These are phyloP conservation scores for Globisporangium heterothallicum DNA, from an alignment of 352 stramenopile species.

Conservation along the genomic window DNA sequence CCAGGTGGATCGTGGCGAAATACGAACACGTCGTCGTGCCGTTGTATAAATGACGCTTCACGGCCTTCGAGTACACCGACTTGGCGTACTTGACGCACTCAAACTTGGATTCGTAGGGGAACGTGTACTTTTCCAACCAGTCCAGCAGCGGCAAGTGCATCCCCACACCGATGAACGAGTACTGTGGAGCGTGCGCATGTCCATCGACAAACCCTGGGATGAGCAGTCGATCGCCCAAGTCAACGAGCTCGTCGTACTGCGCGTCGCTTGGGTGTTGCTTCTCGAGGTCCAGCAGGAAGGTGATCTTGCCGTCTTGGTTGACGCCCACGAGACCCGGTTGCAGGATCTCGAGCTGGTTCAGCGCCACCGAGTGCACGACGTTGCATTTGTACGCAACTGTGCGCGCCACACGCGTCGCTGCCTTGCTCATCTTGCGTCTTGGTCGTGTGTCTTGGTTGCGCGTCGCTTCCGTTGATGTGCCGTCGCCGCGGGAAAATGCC, in stretches of 20 bases:
- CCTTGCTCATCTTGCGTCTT: conserved; percentile 6
- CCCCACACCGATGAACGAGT: conserved; percentile 90
- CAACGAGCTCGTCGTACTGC: conserved; percentile 50
- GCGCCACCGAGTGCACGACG: conserved; percentile 63
- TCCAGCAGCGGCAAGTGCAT: conserved; percentile 91
- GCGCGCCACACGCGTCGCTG: conserved; percentile 6
- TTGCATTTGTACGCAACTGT: conserved; percentile 73
- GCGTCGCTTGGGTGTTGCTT: conserved; percentile 9
- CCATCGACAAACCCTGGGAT: conserved; percentile 92
- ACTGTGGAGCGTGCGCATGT: conserved; percentile 93
- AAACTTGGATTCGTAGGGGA: conserved; percentile 89
- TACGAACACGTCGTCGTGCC: conserved; percentile 94
- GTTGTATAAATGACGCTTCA: conserved; percentile 78
- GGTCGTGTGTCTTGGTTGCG: no score
- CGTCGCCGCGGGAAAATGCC: conserved; percentile 9
- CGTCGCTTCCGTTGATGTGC: not conserved
- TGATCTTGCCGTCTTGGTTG: conserved; percentile 35
- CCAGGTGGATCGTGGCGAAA: conserved; percentile 90
- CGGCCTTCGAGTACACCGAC: conserved; percentile 85
- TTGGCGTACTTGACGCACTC: conserved; percentile 50
- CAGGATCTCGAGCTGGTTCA: conserved; percentile 57
- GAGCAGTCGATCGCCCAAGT: conserved; percentile 74
- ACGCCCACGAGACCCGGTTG: conserved; percentile 61
- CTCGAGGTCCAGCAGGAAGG: conserved; percentile 38
- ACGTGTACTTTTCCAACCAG: conserved; percentile 94